These are phyloP conservation scores for Arthrobotrys musiformis DNA, from an alignment of 2,329 filamentous ascomycete species.

Conservation along the genomic window DNA sequence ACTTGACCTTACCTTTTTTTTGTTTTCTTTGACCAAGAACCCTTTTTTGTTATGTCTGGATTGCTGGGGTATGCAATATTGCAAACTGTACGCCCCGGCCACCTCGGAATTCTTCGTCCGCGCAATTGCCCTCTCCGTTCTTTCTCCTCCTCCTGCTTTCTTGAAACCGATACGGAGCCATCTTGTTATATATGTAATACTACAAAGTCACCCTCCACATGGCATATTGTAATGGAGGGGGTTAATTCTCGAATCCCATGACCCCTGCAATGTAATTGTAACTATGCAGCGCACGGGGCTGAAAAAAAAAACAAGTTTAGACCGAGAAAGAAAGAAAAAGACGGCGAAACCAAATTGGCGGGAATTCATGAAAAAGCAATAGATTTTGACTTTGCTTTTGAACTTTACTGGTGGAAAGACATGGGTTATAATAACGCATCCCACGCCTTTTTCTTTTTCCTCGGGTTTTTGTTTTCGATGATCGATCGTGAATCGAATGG, in stretches of 20 bases:
- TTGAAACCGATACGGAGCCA: neutral
- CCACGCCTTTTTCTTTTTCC: neutral
- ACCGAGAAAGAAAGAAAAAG: too few relatives aligned
- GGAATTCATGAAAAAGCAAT: constrained; percentile 7
- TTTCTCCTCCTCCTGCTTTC: neutral
- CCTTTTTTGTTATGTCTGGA: neutral
- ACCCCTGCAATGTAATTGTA: too few relatives aligned
- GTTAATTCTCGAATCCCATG: neutral
- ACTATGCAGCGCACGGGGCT: neutral
- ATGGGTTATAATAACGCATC: neutral
- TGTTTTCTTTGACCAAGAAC: too few relatives aligned
- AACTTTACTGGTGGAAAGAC: too few relatives aligned
- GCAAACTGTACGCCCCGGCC: too few relatives aligned
- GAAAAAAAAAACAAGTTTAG: neutral
- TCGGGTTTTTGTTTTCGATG: neutral
- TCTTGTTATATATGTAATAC: neutral
- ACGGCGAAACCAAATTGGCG: constrained; percentile 8
- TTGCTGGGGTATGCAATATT: neutral
- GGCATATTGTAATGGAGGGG: neutral
- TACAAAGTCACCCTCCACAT: neutral
- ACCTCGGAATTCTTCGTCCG: neutral
- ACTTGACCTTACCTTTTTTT: neutral
- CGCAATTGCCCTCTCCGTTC: neutral
- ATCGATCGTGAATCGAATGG: neutral
- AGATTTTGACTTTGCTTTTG: neutral